Evolutionary conservation across 2,329 filamentous ascomycete genomes (phyloP).

Genomic region (Penicillium occitanis): DNA sequence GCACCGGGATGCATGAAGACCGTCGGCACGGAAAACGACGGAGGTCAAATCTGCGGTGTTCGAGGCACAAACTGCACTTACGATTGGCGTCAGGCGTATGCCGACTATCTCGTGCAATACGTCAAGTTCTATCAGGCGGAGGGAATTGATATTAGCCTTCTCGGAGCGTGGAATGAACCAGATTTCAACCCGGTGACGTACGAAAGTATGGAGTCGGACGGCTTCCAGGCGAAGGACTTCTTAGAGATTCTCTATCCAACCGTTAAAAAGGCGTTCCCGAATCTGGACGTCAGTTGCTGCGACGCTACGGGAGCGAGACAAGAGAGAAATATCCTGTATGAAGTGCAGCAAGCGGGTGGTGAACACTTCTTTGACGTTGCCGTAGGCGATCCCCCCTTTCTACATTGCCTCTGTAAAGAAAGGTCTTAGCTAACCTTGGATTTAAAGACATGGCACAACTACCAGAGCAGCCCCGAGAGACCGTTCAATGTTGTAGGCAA

Average conservation of each 20-base stretch:
- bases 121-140: slow-evolving; percentile 48
- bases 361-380: not conserved
- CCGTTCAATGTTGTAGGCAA: not conserved
- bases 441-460: not conserved
- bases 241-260: not conserved
- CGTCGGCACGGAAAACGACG: slow-evolving; percentile 28
- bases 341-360: not conserved
- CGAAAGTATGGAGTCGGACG: not conserved
- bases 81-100: slow-evolving; percentile 53
- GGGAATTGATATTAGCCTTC: slow-evolving; percentile 48
- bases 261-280: not conserved
- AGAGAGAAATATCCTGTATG: not conserved
- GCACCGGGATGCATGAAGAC: slow-evolving; percentile 54
- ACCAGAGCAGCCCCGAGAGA: not conserved
- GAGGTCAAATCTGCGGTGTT: not conserved
- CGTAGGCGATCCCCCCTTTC: not conserved
- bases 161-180: slow-evolving; percentile 53
- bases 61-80: not conserved
- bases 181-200: slow-evolving; percentile 29
- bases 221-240: not conserved
- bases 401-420: not conserved
- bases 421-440: not conserved
- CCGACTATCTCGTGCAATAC: slow-evolving; percentile 51
- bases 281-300: not conserved
- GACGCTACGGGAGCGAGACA: not conserved